Evolutionary conservation across 192 early-diverging fungal genomes (phyloP).

Genomic region (Glomus cerebriforme): DNA sequence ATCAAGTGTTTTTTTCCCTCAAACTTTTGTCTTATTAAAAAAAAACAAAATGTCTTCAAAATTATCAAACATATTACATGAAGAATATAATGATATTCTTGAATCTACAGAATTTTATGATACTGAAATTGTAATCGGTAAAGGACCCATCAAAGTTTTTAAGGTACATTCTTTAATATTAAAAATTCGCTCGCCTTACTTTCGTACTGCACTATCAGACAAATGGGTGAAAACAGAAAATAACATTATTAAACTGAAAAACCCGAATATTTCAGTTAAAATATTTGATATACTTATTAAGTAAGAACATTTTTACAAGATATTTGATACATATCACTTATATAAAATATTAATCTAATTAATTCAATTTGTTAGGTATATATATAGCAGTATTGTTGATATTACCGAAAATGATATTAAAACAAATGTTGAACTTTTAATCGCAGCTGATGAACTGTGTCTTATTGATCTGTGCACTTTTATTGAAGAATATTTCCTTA

Average conservation of each 20-base stretch:
- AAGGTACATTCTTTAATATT: constrained; percentile 3
- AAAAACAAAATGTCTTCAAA: no score
- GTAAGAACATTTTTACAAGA: background rate
- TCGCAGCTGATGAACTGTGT: background rate
- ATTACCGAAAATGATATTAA: background rate
- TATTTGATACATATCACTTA: no score
- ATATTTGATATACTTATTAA: background rate
- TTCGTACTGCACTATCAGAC: background rate
- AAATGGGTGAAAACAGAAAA: background rate
- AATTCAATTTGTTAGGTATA: background rate
- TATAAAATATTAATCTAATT: no score
- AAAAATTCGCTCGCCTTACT: background rate
- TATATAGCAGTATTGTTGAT: background rate
- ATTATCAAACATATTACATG: no score
- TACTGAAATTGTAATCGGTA: background rate
- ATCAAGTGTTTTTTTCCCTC: no score
- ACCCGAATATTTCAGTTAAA: background rate
- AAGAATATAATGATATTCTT: background rate
- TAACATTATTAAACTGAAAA: background rate
- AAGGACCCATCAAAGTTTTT: background rate
- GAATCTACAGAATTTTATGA: background rate
- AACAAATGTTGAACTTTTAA: background rate
- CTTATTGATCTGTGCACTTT: background rate
- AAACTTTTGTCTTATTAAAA: no score
- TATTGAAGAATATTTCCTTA: background rate